Evolutionary conservation across 1,284 basidiomycete species (phyloP).

Genomic region (Microbotryum violaceum): DNA sequence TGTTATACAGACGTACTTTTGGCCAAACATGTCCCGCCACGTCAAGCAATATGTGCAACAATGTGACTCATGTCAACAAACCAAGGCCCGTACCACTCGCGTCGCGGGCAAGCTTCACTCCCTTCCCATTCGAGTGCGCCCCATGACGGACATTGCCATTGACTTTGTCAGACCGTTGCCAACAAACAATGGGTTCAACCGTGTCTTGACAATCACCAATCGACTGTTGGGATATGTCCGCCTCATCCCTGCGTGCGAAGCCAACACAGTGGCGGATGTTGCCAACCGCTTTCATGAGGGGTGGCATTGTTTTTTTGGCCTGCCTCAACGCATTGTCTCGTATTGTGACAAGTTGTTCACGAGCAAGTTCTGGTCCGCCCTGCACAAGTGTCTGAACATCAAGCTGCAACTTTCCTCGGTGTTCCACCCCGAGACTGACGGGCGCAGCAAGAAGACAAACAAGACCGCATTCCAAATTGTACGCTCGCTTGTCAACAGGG

Average conservation of each 20-base stretch:
- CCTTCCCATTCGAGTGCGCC: background rate
- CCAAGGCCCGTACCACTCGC: constrained; percentile 13
- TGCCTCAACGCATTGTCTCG: no score
- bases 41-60: background rate
- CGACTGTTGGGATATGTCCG: constrained; percentile 42
- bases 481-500: background rate
- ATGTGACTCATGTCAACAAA: constrained; percentile 16
- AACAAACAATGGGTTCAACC: constrained; percentile 40
- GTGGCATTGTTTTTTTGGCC: no score
- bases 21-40: constrained; percentile 43
- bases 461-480: constrained; percentile 8
- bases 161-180: constrained; percentile 43
- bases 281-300: no score
- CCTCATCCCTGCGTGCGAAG: constrained; percentile 36
- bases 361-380: no score
- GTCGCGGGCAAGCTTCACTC: constrained; percentile 9
- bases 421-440: no score
- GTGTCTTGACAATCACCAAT: constrained; percentile 43
- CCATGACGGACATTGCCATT: constrained; percentile 11
- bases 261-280: constrained; percentile 17
- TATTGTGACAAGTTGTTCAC: no score
- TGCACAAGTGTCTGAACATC: constrained; percentile 24
- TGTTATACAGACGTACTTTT: constrained; percentile 41
- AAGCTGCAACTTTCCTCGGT: constrained; percentile 42
- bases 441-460: no score